Evolutionary conservation across 2,329 filamentous ascomycete species (phyloP), one percentile per base, ranked within the genome.

Genomic region (Beauveria pseudobassiana): DNA sequence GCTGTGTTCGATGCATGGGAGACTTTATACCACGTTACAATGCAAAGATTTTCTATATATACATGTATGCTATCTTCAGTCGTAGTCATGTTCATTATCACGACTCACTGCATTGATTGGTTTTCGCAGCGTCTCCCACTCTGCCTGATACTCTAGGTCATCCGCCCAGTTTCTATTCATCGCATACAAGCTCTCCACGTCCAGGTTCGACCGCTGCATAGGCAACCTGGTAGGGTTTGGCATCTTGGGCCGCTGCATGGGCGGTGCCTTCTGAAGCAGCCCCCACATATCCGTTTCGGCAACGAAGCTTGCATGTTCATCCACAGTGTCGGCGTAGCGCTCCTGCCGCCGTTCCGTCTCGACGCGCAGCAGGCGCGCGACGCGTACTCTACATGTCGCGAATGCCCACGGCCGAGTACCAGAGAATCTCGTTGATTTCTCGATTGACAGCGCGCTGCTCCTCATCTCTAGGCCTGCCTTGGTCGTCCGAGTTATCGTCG

Each of bases 211-310:
- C 40, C 69, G 68, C 30, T 67, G 66, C 26, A 69, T 42, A 16
- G 64, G 67, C 4, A 69, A 71, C 12, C 26, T 49, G 20, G 40
- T 20, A n/a, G 48, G 57, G 48, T 59, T 51, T 18, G 30, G 56
- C 56, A 42, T 18, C 49, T 38, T 43, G 6, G 70, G 68, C 52
- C 73, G 48, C 28, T 71, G 71, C 62, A 68, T 68, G 0, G 74
- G 76, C 2, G 77, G 76, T 38, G 71, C 68, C 66, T 69, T 72
- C 46, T 75, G 74, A 22, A 82, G 63, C 18, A 81, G 62, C 10
- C 69, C 66, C 81, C 81, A 82, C 71, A 83, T 70, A 51, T 73
- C 68, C 28, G 66, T 63, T 65, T 83, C 81, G 38, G 78, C 79
- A 26, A 70, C 66, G 49, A 72, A 72, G 59, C 74, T 77, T 2